phyloP scores from a whole-genome alignment of 768 basidiomycete genomes.

The Sistotremastrum suecicum region DNA sequence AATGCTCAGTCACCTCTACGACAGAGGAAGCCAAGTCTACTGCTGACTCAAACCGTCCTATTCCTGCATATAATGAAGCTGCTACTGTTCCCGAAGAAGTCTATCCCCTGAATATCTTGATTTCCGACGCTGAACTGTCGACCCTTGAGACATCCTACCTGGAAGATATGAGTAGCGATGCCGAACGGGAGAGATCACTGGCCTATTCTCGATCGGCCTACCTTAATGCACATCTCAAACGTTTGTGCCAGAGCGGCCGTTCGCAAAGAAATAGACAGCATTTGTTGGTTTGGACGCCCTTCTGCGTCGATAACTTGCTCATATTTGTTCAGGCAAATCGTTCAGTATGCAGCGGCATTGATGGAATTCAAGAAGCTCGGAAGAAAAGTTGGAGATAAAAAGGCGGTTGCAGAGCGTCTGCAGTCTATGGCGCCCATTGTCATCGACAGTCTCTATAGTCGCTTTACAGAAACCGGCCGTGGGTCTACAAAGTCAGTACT shows the following conservation, averaged over 20 bases:
- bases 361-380: slow-evolving; percentile 43
- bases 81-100: slow-evolving; percentile 61
- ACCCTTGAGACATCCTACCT: slow-evolving; percentile 45
- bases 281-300: slow-evolving; percentile 29
- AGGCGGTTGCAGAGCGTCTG: slow-evolving; percentile 42
- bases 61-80: slow-evolving; percentile 57
- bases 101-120: slow-evolving; percentile 61
- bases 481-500: slow-evolving; percentile 46
- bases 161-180: slow-evolving; percentile 31
- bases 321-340: slow-evolving; percentile 40
- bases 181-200: slow-evolving; percentile 40
- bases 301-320: too few relatives aligned
- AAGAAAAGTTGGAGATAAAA: slow-evolving; percentile 26
- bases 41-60: slow-evolving; percentile 50
- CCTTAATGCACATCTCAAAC: slow-evolving; percentile 52
- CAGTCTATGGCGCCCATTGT: slow-evolving; percentile 44
- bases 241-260: slow-evolving; percentile 17
- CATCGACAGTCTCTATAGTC: slow-evolving; percentile 56
- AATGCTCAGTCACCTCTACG: not conserved
- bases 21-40: slow-evolving; percentile 54
- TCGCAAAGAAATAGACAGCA: slow-evolving; percentile 41
- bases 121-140: slow-evolving; percentile 72
- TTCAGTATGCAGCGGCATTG: slow-evolving; percentile 76
- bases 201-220: slow-evolving; percentile 52
- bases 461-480: slow-evolving; percentile 68